phyloP scores from a whole-genome alignment of 2,329 filamentous ascomycete species.

The Pseudocercospora eumusae region DNA sequence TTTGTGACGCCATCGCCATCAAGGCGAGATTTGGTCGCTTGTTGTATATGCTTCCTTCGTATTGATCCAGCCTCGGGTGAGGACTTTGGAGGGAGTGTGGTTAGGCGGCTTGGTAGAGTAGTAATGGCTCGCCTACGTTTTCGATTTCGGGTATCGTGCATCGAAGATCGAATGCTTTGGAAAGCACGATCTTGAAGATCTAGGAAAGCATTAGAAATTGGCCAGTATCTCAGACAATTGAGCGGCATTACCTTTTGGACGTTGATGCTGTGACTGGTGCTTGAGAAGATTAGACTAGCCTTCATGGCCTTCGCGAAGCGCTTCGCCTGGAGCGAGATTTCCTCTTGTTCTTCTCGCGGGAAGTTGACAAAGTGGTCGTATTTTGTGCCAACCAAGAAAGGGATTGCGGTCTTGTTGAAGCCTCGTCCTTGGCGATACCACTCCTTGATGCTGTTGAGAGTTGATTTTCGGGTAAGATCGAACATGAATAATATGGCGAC shows the following conservation, averaged over 20 bases:
- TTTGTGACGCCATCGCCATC: constrained; percentile 6
- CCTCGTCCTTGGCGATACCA: constrained; percentile 97
- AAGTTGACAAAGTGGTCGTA: constrained; percentile 99
- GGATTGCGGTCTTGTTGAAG: constrained; percentile 99
- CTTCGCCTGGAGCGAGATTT: constrained; percentile 95
- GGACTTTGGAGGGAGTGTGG: constrained; percentile 5
- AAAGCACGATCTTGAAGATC: constrained; percentile 99
- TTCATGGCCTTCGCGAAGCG: constrained; percentile 98
- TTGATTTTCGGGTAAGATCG: constrained; percentile 95
- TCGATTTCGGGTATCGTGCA: constrained; percentile 99
- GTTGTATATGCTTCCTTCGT: constrained; percentile 9
- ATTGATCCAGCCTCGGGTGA: neutral
- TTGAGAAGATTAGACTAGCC: constrained; percentile 95
- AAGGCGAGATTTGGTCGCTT: constrained; percentile 16
- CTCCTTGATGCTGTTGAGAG: constrained; percentile 98
- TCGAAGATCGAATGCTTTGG: constrained; percentile 97
- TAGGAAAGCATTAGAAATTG: constrained; percentile 51
- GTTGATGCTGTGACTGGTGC: constrained; percentile 98
- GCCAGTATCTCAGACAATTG: constrained; percentile 6
- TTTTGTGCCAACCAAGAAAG: constrained; percentile 94
- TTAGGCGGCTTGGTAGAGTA: constrained; percentile 69
- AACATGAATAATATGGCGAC: constrained; percentile 99
- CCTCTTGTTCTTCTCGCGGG: constrained; percentile 93
- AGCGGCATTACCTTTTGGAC: constrained; percentile 71
- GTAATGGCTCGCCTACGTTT: constrained; percentile 90